Conservation (phyloP, 2,329 filamentous ascomycete species). For the Aspergillus phoenicis region DNA sequence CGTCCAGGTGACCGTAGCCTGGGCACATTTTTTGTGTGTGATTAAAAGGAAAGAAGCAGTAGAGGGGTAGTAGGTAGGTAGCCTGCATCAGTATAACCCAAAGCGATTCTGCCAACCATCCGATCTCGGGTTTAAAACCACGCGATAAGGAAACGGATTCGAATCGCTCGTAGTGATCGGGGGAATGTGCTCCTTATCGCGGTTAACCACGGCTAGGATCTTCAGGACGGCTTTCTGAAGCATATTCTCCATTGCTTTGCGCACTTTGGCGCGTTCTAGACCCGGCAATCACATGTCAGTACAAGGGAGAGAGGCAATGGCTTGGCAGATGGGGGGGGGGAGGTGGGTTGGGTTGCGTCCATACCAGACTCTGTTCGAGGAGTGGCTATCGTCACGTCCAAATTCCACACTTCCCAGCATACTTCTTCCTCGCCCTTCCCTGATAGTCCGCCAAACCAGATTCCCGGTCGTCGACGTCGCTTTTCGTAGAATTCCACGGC, state of each 20-base stretch:
- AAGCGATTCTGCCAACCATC: conserved; percentile 79
- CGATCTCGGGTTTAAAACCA: conserved; percentile 81
- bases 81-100: conserved; percentile 64
- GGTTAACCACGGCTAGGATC: conserved; percentile 82
- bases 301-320: not conserved
- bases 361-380: conserved; percentile 84
- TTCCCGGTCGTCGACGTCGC: conserved; percentile 77
- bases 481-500: conserved; percentile 95
- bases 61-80: conserved; percentile 7
- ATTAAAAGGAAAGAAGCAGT: too few relatives aligned
- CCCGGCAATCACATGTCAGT: conserved; percentile 2
- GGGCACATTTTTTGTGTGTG: too few relatives aligned
- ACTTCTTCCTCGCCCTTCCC: conserved; percentile 82
- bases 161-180: conserved; percentile 89
- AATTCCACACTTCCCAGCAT: conserved; percentile 94
- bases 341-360: conserved; percentile 31
- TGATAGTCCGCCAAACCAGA: conserved; percentile 59
- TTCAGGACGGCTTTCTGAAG: conserved; percentile 86
- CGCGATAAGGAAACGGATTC: conserved; percentile 95
- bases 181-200: conserved; percentile 92
- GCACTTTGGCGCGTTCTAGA: conserved; percentile 83
- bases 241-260: conserved; percentile 86
- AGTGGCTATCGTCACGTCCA: conserved; percentile 90
- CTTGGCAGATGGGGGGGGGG: not conserved
- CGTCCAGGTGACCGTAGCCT: too few relatives aligned